Base-by-base conservation (phyloP, 2,329 filamentous ascomycete species). In the Aspergillus intermedius region DNA sequence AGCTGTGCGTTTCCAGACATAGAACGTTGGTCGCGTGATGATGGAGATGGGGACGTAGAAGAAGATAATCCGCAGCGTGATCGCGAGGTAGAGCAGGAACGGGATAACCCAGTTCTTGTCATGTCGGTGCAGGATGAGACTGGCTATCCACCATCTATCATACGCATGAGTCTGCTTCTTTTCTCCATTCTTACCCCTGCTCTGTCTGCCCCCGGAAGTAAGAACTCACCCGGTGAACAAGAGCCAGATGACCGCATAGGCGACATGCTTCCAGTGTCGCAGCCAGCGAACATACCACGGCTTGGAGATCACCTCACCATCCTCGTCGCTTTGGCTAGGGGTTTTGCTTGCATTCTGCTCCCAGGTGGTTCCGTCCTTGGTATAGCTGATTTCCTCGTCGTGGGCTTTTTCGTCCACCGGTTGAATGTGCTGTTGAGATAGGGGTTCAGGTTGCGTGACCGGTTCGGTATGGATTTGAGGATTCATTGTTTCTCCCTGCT, bases 21-120 rank as follows among this genome's bases (percentile, higher is more conserved):
- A 81, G 58, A 80, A 78, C 69, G 88, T 80, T 2, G 86, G 85
- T 52, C 73, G 78, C 51, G 81, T 83, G 55, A 90, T 69, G 56
- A 86, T 73, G 37, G 78, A 78, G 57, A 84, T 80, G 1, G 87
- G 83, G 2, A 91, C 71, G 63, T 88, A 83, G 69, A 87, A 81
- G 64, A 85, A 86, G 63, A 94, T 55, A 44, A 95, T 66, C 30
- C 90, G 85, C 45, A 93, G 73, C 9, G 80, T 81, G 58, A 94
- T 83, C 56, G 75, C 77, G 42, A 95, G 79, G 76, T 85, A 95
- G 42, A 95, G 64, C 45, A 95, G 76, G 70, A 94, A 93, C 0
- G 90, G 89, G 44, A 91, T 80, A 49, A 94, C 70, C 89, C 89
- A 95, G 61, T 88, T 88, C 69, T 79, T 77, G 61, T 89, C 82